Base-by-base conservation (phyloP, 768 basidiomycete genomes). In the Mycena kentingensis region DNA sequence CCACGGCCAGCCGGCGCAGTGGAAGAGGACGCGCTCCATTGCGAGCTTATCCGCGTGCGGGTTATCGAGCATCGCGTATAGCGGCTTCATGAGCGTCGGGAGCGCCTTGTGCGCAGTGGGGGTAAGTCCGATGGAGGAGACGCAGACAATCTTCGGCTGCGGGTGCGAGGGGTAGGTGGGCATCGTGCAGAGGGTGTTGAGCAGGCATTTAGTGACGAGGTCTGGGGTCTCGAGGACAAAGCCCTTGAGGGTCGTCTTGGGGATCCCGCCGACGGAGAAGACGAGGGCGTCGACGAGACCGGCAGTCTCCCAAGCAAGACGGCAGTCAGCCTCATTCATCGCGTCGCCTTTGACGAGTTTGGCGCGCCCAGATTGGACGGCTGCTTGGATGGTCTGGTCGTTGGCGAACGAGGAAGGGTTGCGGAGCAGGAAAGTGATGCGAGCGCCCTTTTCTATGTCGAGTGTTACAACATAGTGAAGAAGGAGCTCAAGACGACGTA, bases 31-130 rank as follows among this genome's bases (percentile, higher is more conserved):
- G 25, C 78, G 71, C 66, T 90, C 88, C 27, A 70, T 66, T 6
- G 80, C 85, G 38, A 81, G 36, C 66, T 89, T 90, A 66, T 89
- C 87, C 25, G 62, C 70, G 62, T 84, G 84, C 4, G 83, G 79
- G 2, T 31, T 51, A 4, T 64, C 35, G 24, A 80, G 41, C 55
- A 69, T 73, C 4, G 62, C 53, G 63, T 86, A 87, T 0, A 88
- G 0, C 0, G 75, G 74, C 55, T 76, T 78, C 27, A 84, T 57
- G 3, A 68, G 63, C 26, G 78, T 38, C 0, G 87, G 85, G 0
- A 87, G 68, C 3, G 63, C 56, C 0, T 64, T 55, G 54, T 78
- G 77, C 4, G 82, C 75, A 8, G 65, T 47, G 5, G 65, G 71
- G 0, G 78, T 82, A 16, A 84, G 46, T 12, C 86, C 87, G 0